phyloP scores from a whole-genome alignment of 2,329 filamentous ascomycete species.

The Neonectria hederae region DNA sequence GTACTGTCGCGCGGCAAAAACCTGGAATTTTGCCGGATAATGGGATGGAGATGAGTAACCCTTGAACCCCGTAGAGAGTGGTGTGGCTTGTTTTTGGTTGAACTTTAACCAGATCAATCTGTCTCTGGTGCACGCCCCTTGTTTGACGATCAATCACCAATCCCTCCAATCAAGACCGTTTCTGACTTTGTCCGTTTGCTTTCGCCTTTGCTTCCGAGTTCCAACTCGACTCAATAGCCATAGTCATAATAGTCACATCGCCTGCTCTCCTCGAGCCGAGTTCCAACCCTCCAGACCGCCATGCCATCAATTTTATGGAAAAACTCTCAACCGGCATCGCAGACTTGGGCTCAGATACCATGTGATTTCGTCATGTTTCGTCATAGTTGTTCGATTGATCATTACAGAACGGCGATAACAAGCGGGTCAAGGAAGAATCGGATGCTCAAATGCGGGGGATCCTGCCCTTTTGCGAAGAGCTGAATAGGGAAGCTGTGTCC shows the following conservation, averaged over 20 bases:
- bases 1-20: slow-evolving; percentile 17
- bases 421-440: slow-evolving; percentile 11
- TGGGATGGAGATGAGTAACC: not conserved
- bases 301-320: not conserved
- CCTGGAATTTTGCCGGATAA: slow-evolving; percentile 8
- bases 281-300: not conserved
- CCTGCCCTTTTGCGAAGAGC: slow-evolving; percentile 1
- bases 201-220: not conserved
- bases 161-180: slow-evolving; percentile 34
- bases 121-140: slow-evolving; percentile 24
- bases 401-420: slow-evolving; percentile 11
- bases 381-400: slow-evolving; percentile 16
- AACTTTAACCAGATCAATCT: slow-evolving; percentile 38
- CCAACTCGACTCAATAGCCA: slow-evolving; percentile 14
- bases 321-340: not conserved
- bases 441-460: not conserved
- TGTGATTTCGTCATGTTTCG: slow-evolving; percentile 15
- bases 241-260: not conserved
- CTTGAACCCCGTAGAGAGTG: slow-evolving; percentile 15
- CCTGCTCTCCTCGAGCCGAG: not conserved
- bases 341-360: slow-evolving; percentile 2
- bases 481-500: not conserved
- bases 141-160: slow-evolving; percentile 11
- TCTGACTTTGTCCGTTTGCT: slow-evolving; percentile 12
- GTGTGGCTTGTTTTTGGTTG: slow-evolving; percentile 27